A percentile compares a stretch with the other conserved stretches of the same genome.
Evolutionary conservation across 768 basidiomycete species (phyloP).

Genomic region (Phaffia australis): DNA sequence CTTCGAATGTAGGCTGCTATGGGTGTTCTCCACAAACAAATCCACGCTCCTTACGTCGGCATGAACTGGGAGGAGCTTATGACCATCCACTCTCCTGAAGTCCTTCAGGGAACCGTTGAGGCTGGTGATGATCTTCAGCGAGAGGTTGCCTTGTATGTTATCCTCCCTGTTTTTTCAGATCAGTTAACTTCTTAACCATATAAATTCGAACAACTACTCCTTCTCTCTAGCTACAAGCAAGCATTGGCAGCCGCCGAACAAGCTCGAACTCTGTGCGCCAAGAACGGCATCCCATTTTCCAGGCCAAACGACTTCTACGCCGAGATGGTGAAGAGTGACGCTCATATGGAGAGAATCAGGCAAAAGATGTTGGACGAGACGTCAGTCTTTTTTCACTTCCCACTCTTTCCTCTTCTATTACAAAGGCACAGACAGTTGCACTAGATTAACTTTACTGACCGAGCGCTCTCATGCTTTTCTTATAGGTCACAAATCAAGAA

Average conservation of each 20-base stretch:
- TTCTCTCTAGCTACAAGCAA: constrained; percentile 73
- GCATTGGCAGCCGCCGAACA: constrained; percentile 70
- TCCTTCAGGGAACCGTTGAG: constrained; percentile 28
- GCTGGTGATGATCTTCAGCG: constrained; percentile 69
- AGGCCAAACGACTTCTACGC: constrained; percentile 92
- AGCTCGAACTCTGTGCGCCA: constrained; percentile 64
- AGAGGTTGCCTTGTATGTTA: constrained; percentile 83
- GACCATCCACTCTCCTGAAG: constrained; percentile 32
- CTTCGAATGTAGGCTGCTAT: constrained; percentile 31
- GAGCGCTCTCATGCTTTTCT: background rate
- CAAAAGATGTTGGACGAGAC: constrained; percentile 76
- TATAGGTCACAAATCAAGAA: constrained; percentile 53
- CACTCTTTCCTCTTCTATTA: background rate
- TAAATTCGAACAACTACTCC: background rate
- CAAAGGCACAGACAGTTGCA: background rate
- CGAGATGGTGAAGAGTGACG: constrained; percentile 95
- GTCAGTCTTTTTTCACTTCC: constrained; percentile 17
- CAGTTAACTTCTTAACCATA: background rate
- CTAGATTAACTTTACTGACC: background rate
- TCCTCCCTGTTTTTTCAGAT: constrained; percentile 5
- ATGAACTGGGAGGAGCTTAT: constrained; percentile 32
- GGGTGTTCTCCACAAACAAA: constrained; percentile 19
- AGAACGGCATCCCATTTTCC: constrained; percentile 66
- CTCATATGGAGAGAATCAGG: constrained; percentile 95
- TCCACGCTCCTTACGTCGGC: constrained; percentile 19